Conservation (phyloP, 2,329 filamentous ascomycete genomes). For the Epichloe hybrida region DNA sequence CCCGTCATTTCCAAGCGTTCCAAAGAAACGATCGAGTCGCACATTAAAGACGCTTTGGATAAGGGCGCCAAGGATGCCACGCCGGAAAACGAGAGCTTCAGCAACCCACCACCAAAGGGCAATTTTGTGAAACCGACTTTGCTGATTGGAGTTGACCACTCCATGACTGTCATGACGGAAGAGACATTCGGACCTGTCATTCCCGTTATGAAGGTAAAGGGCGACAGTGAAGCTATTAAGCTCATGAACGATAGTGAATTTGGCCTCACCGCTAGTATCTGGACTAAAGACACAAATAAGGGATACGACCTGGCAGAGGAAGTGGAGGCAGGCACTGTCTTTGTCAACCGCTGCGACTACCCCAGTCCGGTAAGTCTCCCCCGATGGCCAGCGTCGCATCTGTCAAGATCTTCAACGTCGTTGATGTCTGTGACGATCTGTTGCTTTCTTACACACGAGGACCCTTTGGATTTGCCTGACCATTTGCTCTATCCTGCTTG, state of each 20-base stretch:
- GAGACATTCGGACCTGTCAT: conserved; percentile 94
- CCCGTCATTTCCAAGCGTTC: conserved; percentile 77
- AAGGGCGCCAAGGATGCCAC: conserved; percentile 79
- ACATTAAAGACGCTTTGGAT: conserved; percentile 68
- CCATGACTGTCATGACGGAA: conserved; percentile 80
- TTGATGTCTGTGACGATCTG: not conserved
- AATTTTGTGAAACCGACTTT: conserved; percentile 85
- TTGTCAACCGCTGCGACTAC: conserved; percentile 88
- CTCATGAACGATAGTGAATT: conserved; percentile 95
- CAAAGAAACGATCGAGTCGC: conserved; percentile 60
- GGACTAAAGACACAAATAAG: conserved; percentile 73
- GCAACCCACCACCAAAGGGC: conserved; percentile 56
- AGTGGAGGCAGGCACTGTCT: conserved; percentile 87
- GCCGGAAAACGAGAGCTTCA: conserved; percentile 67
- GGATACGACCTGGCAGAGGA: conserved; percentile 66
- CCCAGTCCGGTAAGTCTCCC: conserved; percentile 64
- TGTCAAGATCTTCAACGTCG: not conserved
- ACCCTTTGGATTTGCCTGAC: not conserved
- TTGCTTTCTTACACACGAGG: not conserved
- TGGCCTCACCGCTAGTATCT: conserved; percentile 90
- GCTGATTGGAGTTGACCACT: conserved; percentile 64
- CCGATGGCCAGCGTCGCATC: not conserved
- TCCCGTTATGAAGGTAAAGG: conserved; percentile 72
- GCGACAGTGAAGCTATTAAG: conserved; percentile 65
- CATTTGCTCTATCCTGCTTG: not conserved